These are phyloP conservation scores for Gossypium davidsonii DNA, from an alignment of 441 rosid species.

Conservation along the genomic window DNA sequence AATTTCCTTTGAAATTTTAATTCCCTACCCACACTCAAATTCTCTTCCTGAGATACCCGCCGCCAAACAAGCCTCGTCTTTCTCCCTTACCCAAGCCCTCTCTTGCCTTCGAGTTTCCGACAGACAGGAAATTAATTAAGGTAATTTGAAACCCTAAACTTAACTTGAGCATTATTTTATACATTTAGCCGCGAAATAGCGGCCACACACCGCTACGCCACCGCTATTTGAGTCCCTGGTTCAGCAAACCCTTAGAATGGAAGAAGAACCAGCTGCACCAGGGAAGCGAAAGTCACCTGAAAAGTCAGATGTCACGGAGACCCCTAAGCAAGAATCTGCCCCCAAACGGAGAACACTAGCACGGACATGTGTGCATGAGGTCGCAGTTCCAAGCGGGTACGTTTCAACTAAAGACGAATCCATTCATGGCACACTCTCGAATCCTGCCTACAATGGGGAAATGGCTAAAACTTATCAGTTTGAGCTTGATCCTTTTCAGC, in stretches of 20 bases:
- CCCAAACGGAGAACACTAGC: conserved; percentile 42
- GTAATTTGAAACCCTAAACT: not conserved
- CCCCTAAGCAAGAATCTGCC: conserved; percentile 37
- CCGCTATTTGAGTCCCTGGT: not conserved
- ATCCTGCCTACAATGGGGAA: conserved; percentile 61
- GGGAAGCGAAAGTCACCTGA: conserved; percentile 44
- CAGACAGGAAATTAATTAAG: not conserved
- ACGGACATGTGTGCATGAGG: conserved; percentile 93
- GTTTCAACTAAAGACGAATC: conserved; percentile 52
- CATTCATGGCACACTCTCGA: conserved; percentile 60
- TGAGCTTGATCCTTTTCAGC: conserved; percentile 85
- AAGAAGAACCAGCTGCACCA: conserved; percentile 29
- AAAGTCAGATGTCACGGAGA: conserved; percentile 16
- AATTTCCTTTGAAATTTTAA: not conserved
- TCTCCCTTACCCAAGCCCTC: not conserved
- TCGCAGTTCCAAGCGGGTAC: conserved; percentile 68
- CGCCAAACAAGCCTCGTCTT: not conserved
- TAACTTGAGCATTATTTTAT: not conserved
- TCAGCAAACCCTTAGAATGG: conserved; percentile 17
- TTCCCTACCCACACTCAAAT: not conserved
- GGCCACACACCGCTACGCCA: too few species aligned
- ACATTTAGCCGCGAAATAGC: not conserved
- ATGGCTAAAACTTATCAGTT: conserved; percentile 77
- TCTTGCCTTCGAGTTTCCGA: not conserved
- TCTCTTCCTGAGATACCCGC: not conserved